Percentiles rank a stretch among this genome's conserved stretches.
Evolutionary conservation across 148 eudicot genomes (phyloP).

Genomic region (Rheum nobile): DNA sequence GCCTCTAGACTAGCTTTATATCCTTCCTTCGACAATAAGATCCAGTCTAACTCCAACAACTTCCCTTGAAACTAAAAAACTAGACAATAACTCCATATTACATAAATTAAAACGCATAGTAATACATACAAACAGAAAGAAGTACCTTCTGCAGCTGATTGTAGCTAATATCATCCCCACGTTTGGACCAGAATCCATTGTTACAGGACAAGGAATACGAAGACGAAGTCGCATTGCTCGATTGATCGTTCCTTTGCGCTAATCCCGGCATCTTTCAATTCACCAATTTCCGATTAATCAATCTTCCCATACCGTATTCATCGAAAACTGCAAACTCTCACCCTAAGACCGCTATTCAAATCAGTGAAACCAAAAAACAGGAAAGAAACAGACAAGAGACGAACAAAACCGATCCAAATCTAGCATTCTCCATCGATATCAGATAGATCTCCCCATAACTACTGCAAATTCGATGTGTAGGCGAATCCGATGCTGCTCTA

Average conservation of each 20-base stretch:
- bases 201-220: constrained; percentile 25
- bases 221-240: constrained; percentile 31
- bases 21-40: constrained; percentile 12
- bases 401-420: constrained; percentile 4
- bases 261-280: constrained; percentile 60
- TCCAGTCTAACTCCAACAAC: constrained; percentile 19
- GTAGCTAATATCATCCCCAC: constrained; percentile 56
- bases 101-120: background rate
- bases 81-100: background rate
- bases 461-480: background rate
- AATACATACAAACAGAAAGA: background rate
- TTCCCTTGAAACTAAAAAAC: constrained; percentile 7
- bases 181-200: constrained; percentile 80
- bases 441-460: constrained; percentile 1
- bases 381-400: constrained; percentile 8
- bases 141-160: constrained; percentile 88
- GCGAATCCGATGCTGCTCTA: background rate
- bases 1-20: constrained; percentile 6
- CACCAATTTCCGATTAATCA: constrained; percentile 18
- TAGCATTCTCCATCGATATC: background rate
- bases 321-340: background rate
- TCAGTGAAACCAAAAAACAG: background rate
- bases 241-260: constrained; percentile 43
- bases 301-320: constrained; percentile 13
- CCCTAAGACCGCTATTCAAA: background rate